Conservation (phyloP, 23 red algal species). For the Chondrus crispus region DNA sequence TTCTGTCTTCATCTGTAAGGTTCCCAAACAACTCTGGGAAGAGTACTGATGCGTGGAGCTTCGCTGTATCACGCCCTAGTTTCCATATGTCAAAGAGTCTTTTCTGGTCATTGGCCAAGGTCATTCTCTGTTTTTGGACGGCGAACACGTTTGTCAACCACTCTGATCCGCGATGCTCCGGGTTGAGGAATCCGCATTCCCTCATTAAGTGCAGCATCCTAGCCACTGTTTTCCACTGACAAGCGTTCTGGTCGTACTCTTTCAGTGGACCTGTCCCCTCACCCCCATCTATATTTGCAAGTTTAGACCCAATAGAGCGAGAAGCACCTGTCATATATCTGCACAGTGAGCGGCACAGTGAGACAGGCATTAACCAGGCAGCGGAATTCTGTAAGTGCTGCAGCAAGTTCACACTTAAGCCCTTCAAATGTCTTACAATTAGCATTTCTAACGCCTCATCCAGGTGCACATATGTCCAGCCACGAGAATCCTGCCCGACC, state of each 20-base stretch:
- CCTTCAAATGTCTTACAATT: not conserved
- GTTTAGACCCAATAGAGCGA: not conserved
- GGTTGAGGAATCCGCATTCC: not conserved
- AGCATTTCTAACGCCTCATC: not conserved
- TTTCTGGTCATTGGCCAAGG: not conserved
- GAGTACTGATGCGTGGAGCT: not conserved
- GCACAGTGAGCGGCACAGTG: not conserved
- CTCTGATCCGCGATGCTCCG: not conserved
- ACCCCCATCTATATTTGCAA: not conserved
- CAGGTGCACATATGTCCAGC: not conserved
- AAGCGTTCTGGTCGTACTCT: not conserved
- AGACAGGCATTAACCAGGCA: not conserved
- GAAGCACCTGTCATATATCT: not conserved
- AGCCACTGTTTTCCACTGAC: not conserved
- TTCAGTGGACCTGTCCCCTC: not conserved
- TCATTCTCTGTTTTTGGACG: not conserved
- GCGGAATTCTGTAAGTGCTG: not conserved
- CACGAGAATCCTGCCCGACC: not conserved
- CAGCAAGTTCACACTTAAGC: not conserved
- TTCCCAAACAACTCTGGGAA: not conserved
- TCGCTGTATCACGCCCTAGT: not conserved
- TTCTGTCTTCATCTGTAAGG: not conserved
- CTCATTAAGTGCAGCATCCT: not conserved
- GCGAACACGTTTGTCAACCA: not conserved
- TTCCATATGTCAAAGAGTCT: not conserved